phyloP scores from a whole-genome alignment of 164 flowering plant genomes.

The Brasenia schreberi region DNA sequence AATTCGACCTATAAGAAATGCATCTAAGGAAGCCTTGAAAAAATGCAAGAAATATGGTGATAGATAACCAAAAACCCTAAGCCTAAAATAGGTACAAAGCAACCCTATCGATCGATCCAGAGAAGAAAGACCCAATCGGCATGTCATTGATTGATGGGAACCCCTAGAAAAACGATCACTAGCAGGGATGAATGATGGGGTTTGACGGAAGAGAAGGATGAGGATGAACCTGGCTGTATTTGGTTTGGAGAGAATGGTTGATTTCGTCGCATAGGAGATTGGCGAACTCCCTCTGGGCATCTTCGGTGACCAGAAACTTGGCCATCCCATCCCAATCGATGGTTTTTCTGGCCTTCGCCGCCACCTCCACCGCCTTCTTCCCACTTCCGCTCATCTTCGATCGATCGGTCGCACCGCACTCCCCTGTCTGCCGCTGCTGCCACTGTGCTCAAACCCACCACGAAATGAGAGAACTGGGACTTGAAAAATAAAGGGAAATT shows the following conservation, averaged over 20 bases:
- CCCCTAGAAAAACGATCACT: neutral
- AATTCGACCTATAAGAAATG: too few species aligned
- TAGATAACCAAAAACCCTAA: too few species aligned
- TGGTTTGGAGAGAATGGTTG: slow-evolving; percentile 68
- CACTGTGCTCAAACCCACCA: neutral
- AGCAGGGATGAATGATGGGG: neutral
- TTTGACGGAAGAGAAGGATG: neutral
- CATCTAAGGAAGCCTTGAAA: too few species aligned
- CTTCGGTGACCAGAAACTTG: slow-evolving; percentile 68
- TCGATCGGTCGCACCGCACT: slow-evolving; percentile 3
- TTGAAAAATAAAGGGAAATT: too few species aligned
- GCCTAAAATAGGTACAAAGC: too few species aligned
- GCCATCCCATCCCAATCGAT: slow-evolving; percentile 98
- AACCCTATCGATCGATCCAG: too few species aligned
- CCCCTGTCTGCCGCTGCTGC: neutral
- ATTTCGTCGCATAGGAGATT: slow-evolving; percentile 80
- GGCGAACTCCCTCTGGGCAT: slow-evolving; percentile 80
- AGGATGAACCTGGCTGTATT: slow-evolving; percentile 57
- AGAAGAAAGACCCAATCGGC: too few species aligned
- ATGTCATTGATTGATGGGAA: too few species aligned
- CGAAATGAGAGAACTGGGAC: too few species aligned
- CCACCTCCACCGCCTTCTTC: slow-evolving; percentile 63
- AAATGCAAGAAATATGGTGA: too few species aligned
- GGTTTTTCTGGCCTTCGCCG: slow-evolving; percentile 49
- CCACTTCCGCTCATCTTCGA: slow-evolving; percentile 55